Base-by-base conservation (phyloP, 352 stramenopile genomes). In the Pythium grandisporangium region DNA sequence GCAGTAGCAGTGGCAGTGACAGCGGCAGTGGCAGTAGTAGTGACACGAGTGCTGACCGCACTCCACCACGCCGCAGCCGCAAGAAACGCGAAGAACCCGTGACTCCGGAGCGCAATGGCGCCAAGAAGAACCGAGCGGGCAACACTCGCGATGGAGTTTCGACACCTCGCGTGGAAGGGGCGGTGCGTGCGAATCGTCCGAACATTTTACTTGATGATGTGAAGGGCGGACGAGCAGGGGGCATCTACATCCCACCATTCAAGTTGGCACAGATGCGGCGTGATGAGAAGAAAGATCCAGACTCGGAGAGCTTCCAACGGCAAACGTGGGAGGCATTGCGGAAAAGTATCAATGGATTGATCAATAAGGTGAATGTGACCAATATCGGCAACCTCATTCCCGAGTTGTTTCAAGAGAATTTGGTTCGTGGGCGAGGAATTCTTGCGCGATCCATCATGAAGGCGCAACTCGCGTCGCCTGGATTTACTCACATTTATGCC, bases 301-400 rank as follows among this genome's bases (percentile, higher is more conserved):
- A 29, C 34, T 87, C 72, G 6, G 58, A 78, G n/a, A 66, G 82
- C 51, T 84, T 78, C 47, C 95, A 98, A 70, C 71, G 86, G 6
- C 77, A 90, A 43, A 95, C 82, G 30, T 99, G 96, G 96, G 85
- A 98, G 48, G 85, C 91, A 12, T 75, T 99, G 30, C 80, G 93
- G 42, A 98, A 98, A 55, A 93, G 90, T 30, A 95, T 99, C 58
- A 99, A 99, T 64, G 96, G 96, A 21, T 83, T 98, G 22, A 98
- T 99, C 64, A 99, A 99, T 78, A 97, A 98, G 58, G 77, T 94
- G 5, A 95, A 89, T 42, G 77, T 90, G 38, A 65, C 63, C 44
- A 99, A 98, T 55, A 92, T 99, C 40, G 92, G 96, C 68, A 80
- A 96, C 37, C 84, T 99, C 27, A 76, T 98, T 39, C 92, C 96